Evolutionary conservation across 129 eudicot genomes (phyloP), one percentile per base, ranked within the genome.

Genomic region (Sambucus nigra): DNA sequence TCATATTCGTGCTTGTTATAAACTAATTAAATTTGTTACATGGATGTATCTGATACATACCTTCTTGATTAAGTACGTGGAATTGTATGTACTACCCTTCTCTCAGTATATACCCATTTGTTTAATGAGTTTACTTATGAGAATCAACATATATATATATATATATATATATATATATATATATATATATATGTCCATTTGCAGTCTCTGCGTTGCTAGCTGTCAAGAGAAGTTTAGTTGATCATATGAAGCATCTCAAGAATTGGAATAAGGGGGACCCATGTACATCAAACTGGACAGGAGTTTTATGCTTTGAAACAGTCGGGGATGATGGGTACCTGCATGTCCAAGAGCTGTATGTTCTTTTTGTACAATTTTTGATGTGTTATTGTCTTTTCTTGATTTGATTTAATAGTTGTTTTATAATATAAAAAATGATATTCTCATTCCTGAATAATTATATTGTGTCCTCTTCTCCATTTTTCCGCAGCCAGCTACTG

Each of bases 251-350:
- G 40, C 68, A 65, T 66, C 84, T 88, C 15, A 45, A 47, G 3
- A 71, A 63, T 21, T 88, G 97, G 97, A 70, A 69, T 32, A 78
- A 68, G 56, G 74, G 80, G 28, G 94, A 88, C 69, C 97, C 97
- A 10, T 88, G 97, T 35, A 60, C 69, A 17, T 65, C 84, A 20
- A 72, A 88, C 61, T 88, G 97, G 97, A 80, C 87, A 0, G 97
- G 97, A 46, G 74, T 88, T 21, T 46, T 75, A 25, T 88, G 97
- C 57, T 72, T 31, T 53, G 67, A 60, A 52, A 41, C 66, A 7
- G 17, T 20, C 47, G 44, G 44, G 1, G 52, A 51, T n/a, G 82
- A 88, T 75, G 80, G 75, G 29, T 77, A 72, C 64, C 60, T 63
- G 63, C 82, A 83, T 57, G 80, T 88, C 57, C 76, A 59, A 45